phyloP scores from a whole-genome alignment of 2,329 filamentous ascomycete species.

The Uncinocarpus reesii region DNA sequence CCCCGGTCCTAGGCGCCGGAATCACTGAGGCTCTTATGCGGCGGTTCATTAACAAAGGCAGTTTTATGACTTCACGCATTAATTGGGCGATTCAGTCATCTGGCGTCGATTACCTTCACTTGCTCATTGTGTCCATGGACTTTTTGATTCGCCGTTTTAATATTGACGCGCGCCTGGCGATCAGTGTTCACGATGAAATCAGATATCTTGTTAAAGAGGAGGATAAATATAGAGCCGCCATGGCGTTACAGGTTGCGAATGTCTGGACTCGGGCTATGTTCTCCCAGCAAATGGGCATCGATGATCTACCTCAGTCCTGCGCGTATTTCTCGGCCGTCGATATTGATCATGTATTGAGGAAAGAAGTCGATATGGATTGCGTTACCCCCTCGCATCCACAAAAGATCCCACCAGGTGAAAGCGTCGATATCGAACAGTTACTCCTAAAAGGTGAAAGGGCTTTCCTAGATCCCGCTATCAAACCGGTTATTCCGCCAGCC shows the following conservation, averaged over 20 bases:
- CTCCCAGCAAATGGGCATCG: constrained; percentile 87
- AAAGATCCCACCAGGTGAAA: constrained; percentile 75
- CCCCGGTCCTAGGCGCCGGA: constrained; percentile 83
- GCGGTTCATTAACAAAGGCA: constrained; percentile 75
- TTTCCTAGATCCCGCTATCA: constrained; percentile 54
- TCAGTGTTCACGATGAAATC: constrained; percentile 97
- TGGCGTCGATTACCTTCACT: constrained; percentile 91
- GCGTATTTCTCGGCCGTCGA: constrained; percentile 95
- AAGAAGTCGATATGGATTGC: constrained; percentile 97
- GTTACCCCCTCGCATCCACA: constrained; percentile 75
- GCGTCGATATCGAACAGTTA: constrained; percentile 68
- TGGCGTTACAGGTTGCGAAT: constrained; percentile 90
- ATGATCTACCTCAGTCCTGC: constrained; percentile 86
- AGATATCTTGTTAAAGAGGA: constrained; percentile 77
- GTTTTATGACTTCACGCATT: constrained; percentile 90
- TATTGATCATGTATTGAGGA: constrained; percentile 88
- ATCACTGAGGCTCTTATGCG: constrained; percentile 93
- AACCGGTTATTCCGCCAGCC: constrained; percentile 48
- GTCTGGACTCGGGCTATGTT: constrained; percentile 98
- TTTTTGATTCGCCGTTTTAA: constrained; percentile 79
- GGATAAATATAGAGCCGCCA: constrained; percentile 78
- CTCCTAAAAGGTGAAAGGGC: constrained; percentile 62
- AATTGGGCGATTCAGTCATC: constrained; percentile 99
- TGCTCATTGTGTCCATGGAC: constrained; percentile 89
- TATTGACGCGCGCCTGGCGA: constrained; percentile 71